Percentiles rank a stretch among this genome's conserved stretches.
Conservation (phyloP, 345 rosid genomes). For the Sonneratia alba region DNA sequence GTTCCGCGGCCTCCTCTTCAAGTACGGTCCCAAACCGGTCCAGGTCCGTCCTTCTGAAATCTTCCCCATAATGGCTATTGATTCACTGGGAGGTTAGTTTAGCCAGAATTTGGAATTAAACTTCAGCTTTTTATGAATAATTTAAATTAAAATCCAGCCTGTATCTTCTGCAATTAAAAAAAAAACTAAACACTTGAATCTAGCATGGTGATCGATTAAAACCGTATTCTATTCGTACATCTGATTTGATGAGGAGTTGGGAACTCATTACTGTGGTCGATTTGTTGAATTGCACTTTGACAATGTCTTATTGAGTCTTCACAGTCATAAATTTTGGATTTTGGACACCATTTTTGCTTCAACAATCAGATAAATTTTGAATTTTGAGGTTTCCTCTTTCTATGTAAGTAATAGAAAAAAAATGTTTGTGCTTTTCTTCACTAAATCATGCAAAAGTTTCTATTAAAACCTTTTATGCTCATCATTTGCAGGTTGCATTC, state of each 20-base stretch:
- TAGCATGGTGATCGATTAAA: neutral
- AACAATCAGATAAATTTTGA: neutral
- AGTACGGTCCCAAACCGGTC: constrained; percentile 74
- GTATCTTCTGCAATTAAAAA: neutral
- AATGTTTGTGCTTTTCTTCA: neutral
- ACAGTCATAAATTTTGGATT: neutral
- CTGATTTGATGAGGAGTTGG: neutral
- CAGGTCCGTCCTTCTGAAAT: constrained; percentile 39
- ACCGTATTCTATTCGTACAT: no score
- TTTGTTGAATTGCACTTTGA: neutral
- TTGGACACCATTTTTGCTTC: neutral
- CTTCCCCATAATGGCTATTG: neutral
- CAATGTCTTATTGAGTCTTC: neutral
- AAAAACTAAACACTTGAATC: neutral
- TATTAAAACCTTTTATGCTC: no score
- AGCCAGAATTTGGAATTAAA: neutral
- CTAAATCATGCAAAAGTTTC: neutral
- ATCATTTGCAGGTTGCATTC: constrained; percentile 71
- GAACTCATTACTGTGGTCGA: neutral
- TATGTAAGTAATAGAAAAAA: neutral
- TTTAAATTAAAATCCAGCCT: no score
- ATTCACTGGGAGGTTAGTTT: neutral
- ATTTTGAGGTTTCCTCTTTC: neutral
- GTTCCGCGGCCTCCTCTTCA: constrained; percentile 81
- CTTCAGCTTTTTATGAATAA: no score